phyloP scores from a whole-genome alignment of 179 eudicot species.

The Silene coronaria region DNA sequence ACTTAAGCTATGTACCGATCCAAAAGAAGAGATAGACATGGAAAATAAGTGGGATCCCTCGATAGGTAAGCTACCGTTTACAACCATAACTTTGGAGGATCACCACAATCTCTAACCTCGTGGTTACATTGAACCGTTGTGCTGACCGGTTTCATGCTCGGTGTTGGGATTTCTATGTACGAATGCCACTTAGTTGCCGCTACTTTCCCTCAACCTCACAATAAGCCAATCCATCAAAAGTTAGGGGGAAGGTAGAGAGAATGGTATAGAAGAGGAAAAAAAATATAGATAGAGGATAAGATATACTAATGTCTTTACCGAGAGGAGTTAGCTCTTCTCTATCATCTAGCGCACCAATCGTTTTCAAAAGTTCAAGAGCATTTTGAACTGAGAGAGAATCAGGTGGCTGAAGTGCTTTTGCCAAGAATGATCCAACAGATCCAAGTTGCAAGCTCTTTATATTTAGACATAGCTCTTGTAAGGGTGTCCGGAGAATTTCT shows the following conservation, averaged over 20 bases:
- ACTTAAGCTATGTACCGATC: too few species aligned
- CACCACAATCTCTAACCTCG: not conserved
- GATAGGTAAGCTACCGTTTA: not conserved
- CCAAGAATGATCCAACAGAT: slow-evolving; percentile 59
- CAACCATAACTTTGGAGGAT: not conserved
- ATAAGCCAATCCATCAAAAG: not conserved
- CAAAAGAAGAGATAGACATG: not conserved
- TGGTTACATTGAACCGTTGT: not conserved
- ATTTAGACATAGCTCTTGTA: slow-evolving; percentile 87
- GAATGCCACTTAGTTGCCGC: too few species aligned
- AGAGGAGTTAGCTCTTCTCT: slow-evolving; percentile 90
- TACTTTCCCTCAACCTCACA: not conserved
- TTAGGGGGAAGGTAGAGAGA: not conserved
- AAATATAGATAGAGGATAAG: not conserved
- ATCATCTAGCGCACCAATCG: slow-evolving; percentile 92
- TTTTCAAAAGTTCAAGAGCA: slow-evolving; percentile 89
- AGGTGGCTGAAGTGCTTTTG: slow-evolving; percentile 96
- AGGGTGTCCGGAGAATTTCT: slow-evolving; percentile 93
- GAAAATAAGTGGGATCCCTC: not conserved
- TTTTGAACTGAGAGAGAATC: slow-evolving; percentile 87
- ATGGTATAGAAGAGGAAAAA: not conserved
- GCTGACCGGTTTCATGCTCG: too few species aligned
- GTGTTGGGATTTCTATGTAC: not conserved
- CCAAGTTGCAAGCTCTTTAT: slow-evolving; percentile 91
- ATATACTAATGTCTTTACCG: slow-evolving; percentile 37